Evolutionary conservation across 225 moss, liverwort and hornwort species (phyloP).

Genomic region (Asterella californica): DNA sequence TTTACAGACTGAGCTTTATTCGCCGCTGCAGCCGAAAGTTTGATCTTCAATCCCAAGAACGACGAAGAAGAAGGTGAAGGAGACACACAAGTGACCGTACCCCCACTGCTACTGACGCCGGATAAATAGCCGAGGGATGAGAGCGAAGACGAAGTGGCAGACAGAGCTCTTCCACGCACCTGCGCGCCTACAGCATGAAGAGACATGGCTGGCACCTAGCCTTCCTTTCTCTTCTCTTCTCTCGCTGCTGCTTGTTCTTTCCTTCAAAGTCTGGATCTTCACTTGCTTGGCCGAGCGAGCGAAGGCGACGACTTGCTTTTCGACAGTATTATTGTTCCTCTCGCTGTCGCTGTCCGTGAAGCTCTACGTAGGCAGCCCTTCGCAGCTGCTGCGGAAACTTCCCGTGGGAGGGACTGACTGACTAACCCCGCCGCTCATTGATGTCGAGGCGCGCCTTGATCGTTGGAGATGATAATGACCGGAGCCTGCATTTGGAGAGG

Average conservation of each 20-base stretch:
- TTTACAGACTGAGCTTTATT: background rate
- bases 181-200: slow-evolving; percentile 5
- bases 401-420: background rate
- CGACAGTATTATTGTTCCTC: background rate
- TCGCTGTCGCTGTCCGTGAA: background rate
- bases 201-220: slow-evolving; percentile 3
- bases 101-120: background rate
- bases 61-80: background rate
- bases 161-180: slow-evolving; percentile 3
- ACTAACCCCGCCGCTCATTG: too few relatives aligned
- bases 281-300: background rate
- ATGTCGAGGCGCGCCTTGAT: too few relatives aligned
- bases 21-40: background rate
- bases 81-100: background rate
- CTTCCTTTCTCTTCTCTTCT: background rate
- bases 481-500: background rate
- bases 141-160: background rate
- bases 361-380: too few relatives aligned
- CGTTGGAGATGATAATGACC: background rate
- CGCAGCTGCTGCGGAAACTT: background rate
- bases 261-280: background rate
- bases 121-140: background rate
- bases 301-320: background rate
- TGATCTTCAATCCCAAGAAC: slow-evolving; percentile 9
- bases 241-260: background rate